These are phyloP conservation scores for Suhomyces bribrorum DNA, from an alignment of 1,139 yeast genomes.

Conservation along the genomic window DNA sequence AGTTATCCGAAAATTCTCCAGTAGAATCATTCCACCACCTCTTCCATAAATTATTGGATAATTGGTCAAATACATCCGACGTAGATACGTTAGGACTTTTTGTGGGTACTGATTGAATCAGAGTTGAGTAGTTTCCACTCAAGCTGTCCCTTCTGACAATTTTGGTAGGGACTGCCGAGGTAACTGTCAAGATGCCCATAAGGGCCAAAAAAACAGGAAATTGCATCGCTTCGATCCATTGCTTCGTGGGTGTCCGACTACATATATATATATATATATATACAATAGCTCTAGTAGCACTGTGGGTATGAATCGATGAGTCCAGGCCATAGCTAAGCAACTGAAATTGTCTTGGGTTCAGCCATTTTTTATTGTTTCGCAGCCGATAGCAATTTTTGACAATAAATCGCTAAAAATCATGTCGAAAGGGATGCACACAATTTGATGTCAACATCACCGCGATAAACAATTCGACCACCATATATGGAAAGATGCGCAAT, in stretches of 20 bases:
- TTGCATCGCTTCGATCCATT: conserved; percentile 3
- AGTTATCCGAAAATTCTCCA: conserved; percentile 9
- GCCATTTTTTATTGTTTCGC: conserved; percentile 5
- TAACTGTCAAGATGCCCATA: conserved; percentile 4
- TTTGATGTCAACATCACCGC: not conserved
- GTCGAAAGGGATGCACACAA: conserved; percentile 3
- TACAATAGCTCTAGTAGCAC: too few species aligned
- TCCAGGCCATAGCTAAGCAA: not conserved
- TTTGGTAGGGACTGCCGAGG: conserved; percentile 6
- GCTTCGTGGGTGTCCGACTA: too few species aligned
- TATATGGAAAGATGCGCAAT: too few species aligned
- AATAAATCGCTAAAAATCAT: not conserved
- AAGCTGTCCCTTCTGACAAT: not conserved
- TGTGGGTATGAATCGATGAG: too few species aligned
- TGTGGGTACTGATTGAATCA: conserved; percentile 21
- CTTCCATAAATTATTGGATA: conserved; percentile 9
- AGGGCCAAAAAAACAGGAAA: not conserved
- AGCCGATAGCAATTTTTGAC: conserved; percentile 4
- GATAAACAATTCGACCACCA: not conserved
- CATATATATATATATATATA: too few species aligned
- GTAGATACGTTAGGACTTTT: conserved; percentile 16
- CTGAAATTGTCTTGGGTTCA: not conserved
- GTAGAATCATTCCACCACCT: conserved; percentile 11
- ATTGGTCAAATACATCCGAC: conserved; percentile 4
- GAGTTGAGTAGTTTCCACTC: conserved; percentile 15